These are phyloP conservation scores for Harrya chromipes DNA, from an alignment of 768 basidiomycete species.

Conservation along the genomic window DNA sequence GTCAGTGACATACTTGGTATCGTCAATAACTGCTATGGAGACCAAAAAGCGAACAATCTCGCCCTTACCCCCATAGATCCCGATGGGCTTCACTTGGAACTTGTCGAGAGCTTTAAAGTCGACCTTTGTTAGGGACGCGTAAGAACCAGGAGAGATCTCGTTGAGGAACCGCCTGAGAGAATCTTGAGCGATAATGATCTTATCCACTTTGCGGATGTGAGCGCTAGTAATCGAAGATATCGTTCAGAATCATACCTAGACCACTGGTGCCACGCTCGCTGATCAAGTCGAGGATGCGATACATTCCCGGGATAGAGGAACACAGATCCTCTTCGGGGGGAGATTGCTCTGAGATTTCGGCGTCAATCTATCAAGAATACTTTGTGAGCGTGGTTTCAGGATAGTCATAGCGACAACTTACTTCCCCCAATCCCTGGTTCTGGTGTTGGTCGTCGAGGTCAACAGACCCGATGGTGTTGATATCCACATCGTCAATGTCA, in stretches of 20 bases:
- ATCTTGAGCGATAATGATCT: constrained; percentile 57
- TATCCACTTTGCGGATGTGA: constrained; percentile 44
- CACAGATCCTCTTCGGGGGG: constrained; percentile 21
- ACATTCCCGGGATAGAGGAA: constrained; percentile 42
- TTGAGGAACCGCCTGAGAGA: constrained; percentile 49
- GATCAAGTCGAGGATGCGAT: constrained; percentile 52
- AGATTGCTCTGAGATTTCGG: constrained; percentile 7
- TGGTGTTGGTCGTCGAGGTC: constrained; percentile 11
- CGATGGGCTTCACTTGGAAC: constrained; percentile 44
- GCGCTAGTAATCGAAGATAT: not conserved
- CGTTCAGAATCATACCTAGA: constrained; percentile 38
- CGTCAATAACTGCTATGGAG: constrained; percentile 36
- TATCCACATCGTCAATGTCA: constrained; percentile 15
- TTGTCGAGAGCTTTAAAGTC: constrained; percentile 53
- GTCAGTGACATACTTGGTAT: constrained; percentile 35
- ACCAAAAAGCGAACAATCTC: constrained; percentile 49
- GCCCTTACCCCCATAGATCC: constrained; percentile 53
- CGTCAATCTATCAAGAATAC: constrained; percentile 14
- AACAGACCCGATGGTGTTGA: constrained; percentile 11
- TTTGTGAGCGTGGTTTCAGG: not conserved
- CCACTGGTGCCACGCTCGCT: constrained; percentile 49
- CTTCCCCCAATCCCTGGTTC: constrained; percentile 15
- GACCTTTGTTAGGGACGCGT: constrained; percentile 53
- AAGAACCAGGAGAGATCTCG: constrained; percentile 47
- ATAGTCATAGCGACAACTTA: not conserved